Percentiles rank a stretch among this genome's conserved stretches.
Conservation (phyloP, 805 yeast species). For the Starmerella asiatica region DNA sequence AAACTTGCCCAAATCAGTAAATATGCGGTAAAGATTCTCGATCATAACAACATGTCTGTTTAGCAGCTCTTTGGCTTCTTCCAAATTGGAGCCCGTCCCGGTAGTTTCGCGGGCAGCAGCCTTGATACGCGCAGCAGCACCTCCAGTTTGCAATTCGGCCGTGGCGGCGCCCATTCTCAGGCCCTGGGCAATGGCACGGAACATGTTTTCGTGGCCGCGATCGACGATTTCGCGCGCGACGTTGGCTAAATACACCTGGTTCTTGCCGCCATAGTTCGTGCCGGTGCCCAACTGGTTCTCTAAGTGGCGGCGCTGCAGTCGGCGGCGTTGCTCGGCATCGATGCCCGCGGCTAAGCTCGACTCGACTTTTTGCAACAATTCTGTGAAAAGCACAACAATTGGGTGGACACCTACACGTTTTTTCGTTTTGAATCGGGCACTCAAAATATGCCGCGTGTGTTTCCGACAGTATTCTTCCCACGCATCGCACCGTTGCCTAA, state of each 20-base stretch:
- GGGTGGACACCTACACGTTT: constrained; percentile 33
- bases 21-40: constrained; percentile 41
- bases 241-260: constrained; percentile 5
- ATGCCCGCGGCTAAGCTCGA: constrained; percentile 8
- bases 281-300: background rate
- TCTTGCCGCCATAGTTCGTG: background rate
- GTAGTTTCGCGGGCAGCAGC: constrained; percentile 13
- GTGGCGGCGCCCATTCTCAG: constrained; percentile 17
- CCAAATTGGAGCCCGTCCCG: constrained; percentile 10
- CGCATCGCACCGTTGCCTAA: constrained; percentile 36
- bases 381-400: constrained; percentile 37
- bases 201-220: constrained; percentile 15
- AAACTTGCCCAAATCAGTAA: constrained; percentile 22
- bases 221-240: constrained; percentile 15
- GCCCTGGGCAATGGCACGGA: constrained; percentile 21
- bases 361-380: constrained; percentile 21
- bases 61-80: constrained; percentile 28
- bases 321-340: constrained; percentile 1
- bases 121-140: constrained; percentile 10
- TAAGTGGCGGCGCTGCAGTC: background rate
- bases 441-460: constrained; percentile 38
- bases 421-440: constrained; percentile 27
- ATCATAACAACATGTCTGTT: constrained; percentile 37
- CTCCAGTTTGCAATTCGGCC: background rate
- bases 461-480: constrained; percentile 50